Evolutionary conservation across 495 filamentous ascomycete genomes (phyloP), one percentile per base, ranked within the genome.

Genomic region (Halenospora varia): DNA sequence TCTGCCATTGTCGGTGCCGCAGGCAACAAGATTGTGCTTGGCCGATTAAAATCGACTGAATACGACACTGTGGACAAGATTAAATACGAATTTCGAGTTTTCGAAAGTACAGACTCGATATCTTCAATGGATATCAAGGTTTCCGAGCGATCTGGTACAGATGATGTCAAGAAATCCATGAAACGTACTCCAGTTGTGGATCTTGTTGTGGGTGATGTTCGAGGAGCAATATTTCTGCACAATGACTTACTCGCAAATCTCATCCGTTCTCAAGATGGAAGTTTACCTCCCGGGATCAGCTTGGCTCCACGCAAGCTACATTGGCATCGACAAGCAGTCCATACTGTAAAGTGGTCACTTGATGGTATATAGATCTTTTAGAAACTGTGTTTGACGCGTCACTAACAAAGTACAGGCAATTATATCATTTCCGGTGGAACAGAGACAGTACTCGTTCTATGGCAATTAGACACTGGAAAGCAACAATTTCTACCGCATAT

Each of bases 371-470:
- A 52, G 29, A 40, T 10, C 18, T 25, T n/a, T n/a, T n/a, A n/a
- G n/a, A n/a, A n/a, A n/a, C n/a, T n/a, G n/a, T n/a, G n/a, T n/a
- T n/a, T n/a, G n/a, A n/a, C n/a, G n/a, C n/a, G n/a, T n/a, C n/a
- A n/a, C 58, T 64, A 22, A 64, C 17, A 40, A 29, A 20, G 10
- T 51, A 1, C 64, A 96, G 92, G 92, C n/a, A 93, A 96, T 63
- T 98, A 98, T 66, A 69, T 97, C 26, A 86, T 98, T 26, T 97
- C 94, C 41, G 94, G 94, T 56, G 95, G 94, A 10, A 79, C 82
- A 11, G 94, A 97, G 70, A 90, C 90, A 0, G 91, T 94, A 3
- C 73, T 99, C 48, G 88, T 97, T 15, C 71, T 96, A n/a, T 99
- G 92, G 92, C 94, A 99, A 68, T 71, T 97, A 18, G 90, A 94